phyloP scores from a whole-genome alignment of 2,329 filamentous ascomycete genomes.

The Atkinsonella texensis region DNA sequence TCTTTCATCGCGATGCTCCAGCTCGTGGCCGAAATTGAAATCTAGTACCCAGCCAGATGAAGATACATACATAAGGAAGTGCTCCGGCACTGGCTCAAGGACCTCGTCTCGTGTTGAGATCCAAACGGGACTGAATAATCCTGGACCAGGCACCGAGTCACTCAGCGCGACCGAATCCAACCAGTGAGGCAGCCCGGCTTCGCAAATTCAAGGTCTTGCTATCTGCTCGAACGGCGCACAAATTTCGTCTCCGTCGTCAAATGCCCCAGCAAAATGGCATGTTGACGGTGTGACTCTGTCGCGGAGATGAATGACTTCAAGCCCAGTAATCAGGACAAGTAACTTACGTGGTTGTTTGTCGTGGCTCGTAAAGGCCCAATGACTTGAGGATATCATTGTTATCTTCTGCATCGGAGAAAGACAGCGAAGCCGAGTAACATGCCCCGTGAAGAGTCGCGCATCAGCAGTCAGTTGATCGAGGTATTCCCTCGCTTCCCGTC shows the following conservation, averaged over 20 bases:
- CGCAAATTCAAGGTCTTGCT: background rate
- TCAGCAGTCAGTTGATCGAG: too few species aligned
- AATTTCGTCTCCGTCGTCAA: too few species aligned
- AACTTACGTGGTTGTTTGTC: too few species aligned
- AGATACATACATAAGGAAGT: conserved; percentile 12
- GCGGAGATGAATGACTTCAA: background rate
- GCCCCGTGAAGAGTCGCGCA: too few species aligned
- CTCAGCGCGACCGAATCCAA: background rate
- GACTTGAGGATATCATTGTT: too few species aligned
- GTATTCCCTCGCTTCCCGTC: too few species aligned
- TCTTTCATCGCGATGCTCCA: conserved; percentile 10
- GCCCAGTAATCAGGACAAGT: too few species aligned
- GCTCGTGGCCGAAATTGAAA: conserved; percentile 9
- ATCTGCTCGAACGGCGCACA: background rate
- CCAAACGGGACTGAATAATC: conserved; percentile 1
- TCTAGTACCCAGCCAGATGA: conserved; percentile 12
- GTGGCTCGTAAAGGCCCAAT: too few species aligned
- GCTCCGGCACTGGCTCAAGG: conserved; percentile 7
- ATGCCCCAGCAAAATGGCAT: background rate
- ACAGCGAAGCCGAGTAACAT: too few species aligned
- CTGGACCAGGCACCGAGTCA: background rate
- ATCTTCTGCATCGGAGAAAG: too few species aligned
- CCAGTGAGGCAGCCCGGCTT: too few species aligned
- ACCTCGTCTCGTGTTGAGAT: conserved; percentile 6
- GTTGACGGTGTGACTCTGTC: too few species aligned